Evolutionary conservation across 2,329 filamentous ascomycete species (phyloP).

Genomic region (Ophiognomonia clavigignenti-juglandacearum): DNA sequence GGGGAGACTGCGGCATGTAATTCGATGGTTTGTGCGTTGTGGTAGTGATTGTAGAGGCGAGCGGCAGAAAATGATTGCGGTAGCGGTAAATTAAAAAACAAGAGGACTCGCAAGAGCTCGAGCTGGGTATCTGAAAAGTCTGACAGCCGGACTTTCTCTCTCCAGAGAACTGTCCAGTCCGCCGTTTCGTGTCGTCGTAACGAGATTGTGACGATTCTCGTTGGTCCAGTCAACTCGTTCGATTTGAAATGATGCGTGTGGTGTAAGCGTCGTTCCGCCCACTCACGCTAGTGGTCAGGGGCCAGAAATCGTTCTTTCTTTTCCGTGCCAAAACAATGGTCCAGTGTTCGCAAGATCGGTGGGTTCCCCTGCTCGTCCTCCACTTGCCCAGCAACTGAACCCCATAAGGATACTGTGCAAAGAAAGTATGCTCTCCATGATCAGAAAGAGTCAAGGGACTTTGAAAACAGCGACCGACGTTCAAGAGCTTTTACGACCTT

Average conservation of each 20-base stretch:
- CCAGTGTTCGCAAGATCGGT: slow-evolving; percentile 11
- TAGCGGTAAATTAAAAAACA: slow-evolving; percentile 9
- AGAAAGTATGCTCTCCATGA: slow-evolving; percentile 29
- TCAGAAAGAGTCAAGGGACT: slow-evolving; percentile 27
- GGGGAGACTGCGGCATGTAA: slow-evolving; percentile 8
- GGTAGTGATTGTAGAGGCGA: slow-evolving; percentile 9
- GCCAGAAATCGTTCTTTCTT: slow-evolving; percentile 1
- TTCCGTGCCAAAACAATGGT: slow-evolving; percentile 13
- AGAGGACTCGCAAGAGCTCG: slow-evolving; percentile 7
- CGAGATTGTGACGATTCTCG: slow-evolving; percentile 19
- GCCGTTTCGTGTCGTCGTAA: slow-evolving; percentile 16
- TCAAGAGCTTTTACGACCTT: slow-evolving; percentile 38
- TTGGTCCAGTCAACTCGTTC: slow-evolving; percentile 14
- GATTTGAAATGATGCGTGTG: slow-evolving; percentile 13
- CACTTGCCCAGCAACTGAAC: slow-evolving; percentile 10
- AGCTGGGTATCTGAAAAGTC: slow-evolving; percentile 17
- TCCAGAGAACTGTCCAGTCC: slow-evolving; percentile 10
- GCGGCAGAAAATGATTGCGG: slow-evolving; percentile 9
- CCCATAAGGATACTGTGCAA: slow-evolving; percentile 24
- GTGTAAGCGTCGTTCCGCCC: slow-evolving; percentile 3
- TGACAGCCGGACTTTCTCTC: slow-evolving; percentile 14
- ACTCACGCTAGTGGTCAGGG: slow-evolving; percentile 6
- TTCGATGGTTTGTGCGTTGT: not conserved
- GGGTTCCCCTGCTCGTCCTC: slow-evolving; percentile 1
- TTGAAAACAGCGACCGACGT: slow-evolving; percentile 20